phyloP scores from a whole-genome alignment of 345 rosid species.

The Murraya paniculata region DNA sequence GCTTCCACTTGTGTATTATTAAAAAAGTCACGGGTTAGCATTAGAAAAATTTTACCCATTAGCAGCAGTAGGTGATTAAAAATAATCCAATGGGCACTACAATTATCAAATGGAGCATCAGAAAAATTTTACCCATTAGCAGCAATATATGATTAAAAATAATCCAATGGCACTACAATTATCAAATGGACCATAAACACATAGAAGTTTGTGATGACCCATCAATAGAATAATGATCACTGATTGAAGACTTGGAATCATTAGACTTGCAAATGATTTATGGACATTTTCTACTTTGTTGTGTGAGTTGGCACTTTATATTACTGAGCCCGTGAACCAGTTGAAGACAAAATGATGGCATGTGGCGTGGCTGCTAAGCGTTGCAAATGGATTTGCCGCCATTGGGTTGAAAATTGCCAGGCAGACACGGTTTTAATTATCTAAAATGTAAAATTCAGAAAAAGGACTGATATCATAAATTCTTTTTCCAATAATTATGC shows the following conservation, averaged over 20 bases:
- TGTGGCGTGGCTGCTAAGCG: not conserved
- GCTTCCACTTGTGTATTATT: not conserved
- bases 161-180: not conserved
- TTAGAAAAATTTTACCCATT: not conserved
- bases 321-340: not conserved
- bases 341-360: slow-evolving; percentile 9
- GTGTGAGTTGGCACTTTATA: not conserved
- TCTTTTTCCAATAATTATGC: too few relatives aligned
- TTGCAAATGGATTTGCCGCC: not conserved
- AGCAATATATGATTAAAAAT: not conserved
- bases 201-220: not conserved
- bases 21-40: slow-evolving; percentile 9
- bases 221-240: not conserved
- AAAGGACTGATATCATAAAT: too few relatives aligned
- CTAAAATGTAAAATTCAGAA: not conserved
- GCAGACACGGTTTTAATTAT: not conserved
- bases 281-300: not conserved
- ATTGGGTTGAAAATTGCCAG: not conserved
- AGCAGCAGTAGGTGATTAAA: too few relatives aligned
- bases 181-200: not conserved
- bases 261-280: not conserved
- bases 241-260: not conserved
- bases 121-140: not conserved
- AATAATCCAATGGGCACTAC: not conserved
- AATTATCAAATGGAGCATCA: not conserved